Percentiles rank a stretch among this genome's conserved stretches.
phyloP scores from a whole-genome alignment of 192 early-diverging fungal species.

The Backusella morwellensis region DNA sequence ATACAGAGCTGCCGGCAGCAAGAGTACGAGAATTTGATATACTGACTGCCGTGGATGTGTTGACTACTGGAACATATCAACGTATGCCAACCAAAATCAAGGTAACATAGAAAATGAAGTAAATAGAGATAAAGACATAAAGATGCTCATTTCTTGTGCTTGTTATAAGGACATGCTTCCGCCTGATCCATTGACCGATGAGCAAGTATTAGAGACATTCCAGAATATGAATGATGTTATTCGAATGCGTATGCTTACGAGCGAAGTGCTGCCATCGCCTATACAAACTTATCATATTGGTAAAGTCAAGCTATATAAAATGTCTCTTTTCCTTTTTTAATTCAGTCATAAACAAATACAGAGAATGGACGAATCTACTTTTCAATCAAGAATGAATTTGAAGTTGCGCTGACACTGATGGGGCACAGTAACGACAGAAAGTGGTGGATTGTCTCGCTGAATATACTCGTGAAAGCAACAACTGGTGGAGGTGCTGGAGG shows the following conservation, averaged over 20 bases:
- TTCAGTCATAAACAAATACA: slow-evolving; percentile 10
- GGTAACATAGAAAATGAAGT: slow-evolving; percentile 26
- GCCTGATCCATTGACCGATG: slow-evolving; percentile 52
- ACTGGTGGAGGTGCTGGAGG: slow-evolving; percentile 30
- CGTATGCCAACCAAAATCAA: slow-evolving; percentile 75
- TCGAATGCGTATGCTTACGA: slow-evolving; percentile 64
- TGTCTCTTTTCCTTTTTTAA: slow-evolving; percentile 8
- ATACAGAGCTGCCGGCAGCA: slow-evolving; percentile 39
- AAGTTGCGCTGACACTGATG: slow-evolving; percentile 68
- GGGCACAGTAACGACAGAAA: slow-evolving; percentile 51
- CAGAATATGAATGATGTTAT: slow-evolving; percentile 68
- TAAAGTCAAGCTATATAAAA: slow-evolving; percentile 6
- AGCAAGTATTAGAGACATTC: slow-evolving; percentile 62
- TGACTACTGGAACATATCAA: slow-evolving; percentile 81
- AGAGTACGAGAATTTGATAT: slow-evolving; percentile 82
- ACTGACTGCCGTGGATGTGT: slow-evolving; percentile 77
- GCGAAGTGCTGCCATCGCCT: slow-evolving; percentile 67
- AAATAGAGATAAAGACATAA: background rate
- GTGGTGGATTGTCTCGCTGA: slow-evolving; percentile 73
- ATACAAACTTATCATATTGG: slow-evolving; percentile 60
- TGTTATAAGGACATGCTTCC: slow-evolving; percentile 39
- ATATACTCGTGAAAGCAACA: slow-evolving; percentile 61
- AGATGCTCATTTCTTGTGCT: background rate
- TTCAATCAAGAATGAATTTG: slow-evolving; percentile 67
- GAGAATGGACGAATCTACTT: slow-evolving; percentile 75